Base-by-base conservation (phyloP, 257 asterid species). In the Rehmannia glutinosa region DNA sequence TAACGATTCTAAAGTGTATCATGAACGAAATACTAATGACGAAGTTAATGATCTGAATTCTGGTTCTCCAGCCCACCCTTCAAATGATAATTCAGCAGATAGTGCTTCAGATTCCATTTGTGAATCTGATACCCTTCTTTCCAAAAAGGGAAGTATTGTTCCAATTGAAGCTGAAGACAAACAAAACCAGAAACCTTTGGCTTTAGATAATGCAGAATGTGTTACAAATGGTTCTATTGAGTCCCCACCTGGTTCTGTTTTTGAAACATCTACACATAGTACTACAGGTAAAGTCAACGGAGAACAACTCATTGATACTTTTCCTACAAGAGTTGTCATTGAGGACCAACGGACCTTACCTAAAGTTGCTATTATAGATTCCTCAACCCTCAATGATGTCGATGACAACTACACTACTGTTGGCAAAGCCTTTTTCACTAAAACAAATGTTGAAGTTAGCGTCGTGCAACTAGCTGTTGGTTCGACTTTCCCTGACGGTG, bases 41-140 rank as follows among this genome's bases (percentile, higher is more conserved):
- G 55, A 71, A 68, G 71, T 65, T 57, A 78, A 67, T 53, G 62
- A 57, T 10, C 16, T n/a, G n/a, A n/a, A n/a, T n/a, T n/a, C n/a
- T n/a, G n/a, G n/a, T n/a, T n/a, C n/a, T n/a, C n/a, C n/a, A n/a
- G n/a, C 36, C 42, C 5, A 20, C 24, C 66, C 62, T 58, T 63
- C 41, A 23, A 27, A 32, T 53, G 65, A 67, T 71, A 33, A 11
- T 28, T 33, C 58, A 64, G 73, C 61, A 35, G 70, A 66, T 52
- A 50, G 38, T 41, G 32, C 74, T 41, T 63, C 75, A 6, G 68
- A 67, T 62, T 58, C 73, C 38, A 24, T 49, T 62, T 55, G 49
- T 56, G 70, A 71, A 62, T 46, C 74, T 46, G 72, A 47, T 63
- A 33, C n/a, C 8, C 53, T 11, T 16, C 36, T 49, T 51, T 53